Evolutionary conservation across 345 rosid genomes (phyloP), one percentile per base, ranked within the genome.

Genomic region (Salix caprea): DNA sequence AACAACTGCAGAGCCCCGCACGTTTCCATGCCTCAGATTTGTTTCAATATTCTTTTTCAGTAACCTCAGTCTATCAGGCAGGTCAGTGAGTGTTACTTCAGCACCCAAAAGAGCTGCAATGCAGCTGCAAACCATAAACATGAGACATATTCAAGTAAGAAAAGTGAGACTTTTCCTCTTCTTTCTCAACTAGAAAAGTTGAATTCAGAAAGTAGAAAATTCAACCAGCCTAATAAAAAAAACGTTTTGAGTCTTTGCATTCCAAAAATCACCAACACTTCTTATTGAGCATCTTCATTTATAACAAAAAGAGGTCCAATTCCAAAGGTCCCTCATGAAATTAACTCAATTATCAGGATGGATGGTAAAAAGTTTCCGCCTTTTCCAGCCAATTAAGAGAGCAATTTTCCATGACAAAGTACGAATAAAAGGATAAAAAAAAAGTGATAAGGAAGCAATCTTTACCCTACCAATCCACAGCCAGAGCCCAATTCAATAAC

Each of bases 381-480:
- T 46, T 14, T 46, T 46, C 52, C 16, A 12, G 52, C 19, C 52
- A 15, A 14, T 46, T 46, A 46, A 46, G 52, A 46, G 52, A 46
- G 14, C 52, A 46, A 46, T 12, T 46, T 46, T 46, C 52, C 52
- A 46, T 44, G 4, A 14, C 52, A 46, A 9, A 60, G 34, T 66
- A 46, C n/a, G 40, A 74, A 11, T 23, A 67, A 24, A 58, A 48
- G 18, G 67, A 56, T 24, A 34, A 16, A 23, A 13, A n/a, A 72
- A 36, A 19, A 42, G 6, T 23, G 16, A 36, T 30, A 74, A 30
- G 56, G 67, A 18, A 15, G 50, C 56, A 65, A 39, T 61, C n/a
- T 79, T 81, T 86, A 92, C 98, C 98, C 97, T 68, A 90, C 98
- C 84, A 94, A 88, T 80, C 98, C 97, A 84, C 97, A 94, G 48